Conservation (phyloP, 306 rosid species). For the Sindora glabra region DNA sequence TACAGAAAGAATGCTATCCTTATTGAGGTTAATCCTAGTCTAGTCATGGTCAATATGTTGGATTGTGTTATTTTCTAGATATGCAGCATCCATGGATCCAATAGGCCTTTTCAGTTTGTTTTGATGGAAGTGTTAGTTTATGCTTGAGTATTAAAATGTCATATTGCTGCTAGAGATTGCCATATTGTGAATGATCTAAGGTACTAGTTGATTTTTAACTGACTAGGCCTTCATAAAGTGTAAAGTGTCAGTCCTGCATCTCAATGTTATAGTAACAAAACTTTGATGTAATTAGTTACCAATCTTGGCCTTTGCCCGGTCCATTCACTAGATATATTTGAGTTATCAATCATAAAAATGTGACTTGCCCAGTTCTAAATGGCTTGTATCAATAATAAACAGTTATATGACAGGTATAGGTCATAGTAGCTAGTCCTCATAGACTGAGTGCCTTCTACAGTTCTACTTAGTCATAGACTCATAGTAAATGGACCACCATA, state of each 20-base stretch:
- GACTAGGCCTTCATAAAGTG: background rate
- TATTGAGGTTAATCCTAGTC: background rate
- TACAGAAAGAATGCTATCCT: background rate
- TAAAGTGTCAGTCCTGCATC: background rate
- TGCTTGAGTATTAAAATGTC: too few relatives aligned
- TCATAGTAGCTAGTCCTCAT: background rate
- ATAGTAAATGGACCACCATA: constrained; percentile 6
- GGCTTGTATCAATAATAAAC: constrained; percentile 4
- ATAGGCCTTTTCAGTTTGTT: background rate
- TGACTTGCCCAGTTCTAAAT: background rate
- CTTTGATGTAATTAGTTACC: background rate
- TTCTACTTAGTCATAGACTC: background rate
- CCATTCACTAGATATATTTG: background rate
- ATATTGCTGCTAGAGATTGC: too few relatives aligned
- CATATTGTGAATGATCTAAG: background rate
- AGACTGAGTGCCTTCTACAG: too few relatives aligned
- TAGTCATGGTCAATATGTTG: background rate
- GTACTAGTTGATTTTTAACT: background rate
- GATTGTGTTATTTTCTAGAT: background rate
- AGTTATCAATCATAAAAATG: constrained; percentile 2
- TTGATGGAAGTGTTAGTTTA: background rate
- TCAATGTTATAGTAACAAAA: background rate
- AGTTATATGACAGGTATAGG: background rate
- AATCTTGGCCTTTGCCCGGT: background rate
- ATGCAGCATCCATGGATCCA: background rate